Base-by-base conservation (phyloP, 805 yeast species). In the Starmerella scarabaei region DNA sequence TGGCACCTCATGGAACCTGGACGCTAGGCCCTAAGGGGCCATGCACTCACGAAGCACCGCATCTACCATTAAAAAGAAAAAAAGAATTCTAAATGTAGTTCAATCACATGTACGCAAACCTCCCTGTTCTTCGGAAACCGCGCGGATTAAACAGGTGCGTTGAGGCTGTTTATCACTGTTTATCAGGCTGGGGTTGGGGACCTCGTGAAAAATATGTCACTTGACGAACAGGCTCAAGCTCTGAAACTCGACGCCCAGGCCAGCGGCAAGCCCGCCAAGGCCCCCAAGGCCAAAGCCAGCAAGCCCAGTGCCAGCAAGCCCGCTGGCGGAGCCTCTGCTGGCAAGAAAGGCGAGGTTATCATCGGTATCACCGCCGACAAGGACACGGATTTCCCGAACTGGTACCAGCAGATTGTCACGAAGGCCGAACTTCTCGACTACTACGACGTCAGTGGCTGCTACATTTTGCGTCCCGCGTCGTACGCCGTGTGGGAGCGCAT, bases 391-490 rank as follows among this genome's bases (percentile, higher is more conserved):
- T 91, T 91, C 69, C 77, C 98, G 47, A 76, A 85, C 38, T 91
- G 99, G 99, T 91, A 91, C 68, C 86, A 86, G 55, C 98, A 91
- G 68, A 79, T 93, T 44, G 72, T 86, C 51, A 81, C 93, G 56
- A 91, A 91, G 66, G 93, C 95, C 64, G 99, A 91, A 64, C 83
- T 93, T 94, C 72, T 91, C 55, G 98, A 93, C 61, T 91, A 91
- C 69, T 91, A 91, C 59, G 98, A 93, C 59, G 97, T 91, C 37
- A 85, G 96, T 38, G 99, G 99, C 54, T 91, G 99, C 69, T 91
- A 91, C 64, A 91, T 91, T 56, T 68, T 91, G 71, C 80, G 96
- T 65, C 99, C 99, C 41, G 81, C 86, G 53, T 86, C 97, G 8
- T 91, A 84, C 63, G 66, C 77, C 43, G 75, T 91, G 45, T 91